Evolutionary conservation across 1,284 basidiomycete species (phyloP).

Genomic region (Cryptococcus sp.): DNA sequence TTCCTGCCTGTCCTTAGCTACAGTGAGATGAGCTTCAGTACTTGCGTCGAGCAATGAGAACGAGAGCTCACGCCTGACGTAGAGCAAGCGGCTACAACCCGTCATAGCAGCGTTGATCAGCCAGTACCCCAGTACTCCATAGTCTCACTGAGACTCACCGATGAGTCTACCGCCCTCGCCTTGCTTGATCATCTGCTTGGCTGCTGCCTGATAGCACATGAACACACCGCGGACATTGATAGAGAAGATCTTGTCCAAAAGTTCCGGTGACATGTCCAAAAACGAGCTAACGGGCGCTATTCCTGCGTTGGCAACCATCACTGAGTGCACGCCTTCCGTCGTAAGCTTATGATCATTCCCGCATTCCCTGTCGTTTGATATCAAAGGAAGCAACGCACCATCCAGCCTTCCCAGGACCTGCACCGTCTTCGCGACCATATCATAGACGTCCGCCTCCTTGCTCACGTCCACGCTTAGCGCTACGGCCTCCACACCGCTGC

Average conservation of each 20-base stretch:
- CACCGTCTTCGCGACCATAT: constrained; percentile 41
- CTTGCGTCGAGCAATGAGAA: not conserved
- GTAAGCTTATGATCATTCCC: too few relatives aligned
- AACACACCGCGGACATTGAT: constrained; percentile 53
- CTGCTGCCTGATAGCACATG: constrained; percentile 55
- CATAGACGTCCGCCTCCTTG: constrained; percentile 39
- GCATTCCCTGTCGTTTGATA: too few relatives aligned
- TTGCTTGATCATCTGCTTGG: constrained; percentile 57
- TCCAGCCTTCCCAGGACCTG: constrained; percentile 48
- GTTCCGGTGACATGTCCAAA: constrained; percentile 48
- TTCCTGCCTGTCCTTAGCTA: constrained; percentile 12
- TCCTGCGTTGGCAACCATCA: constrained; percentile 56
- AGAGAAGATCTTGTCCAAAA: constrained; percentile 41
- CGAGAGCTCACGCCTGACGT: constrained; percentile 7
- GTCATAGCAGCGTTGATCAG: not conserved
- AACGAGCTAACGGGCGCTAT: constrained; percentile 47
- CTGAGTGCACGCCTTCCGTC: constrained; percentile 3
- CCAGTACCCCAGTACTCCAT: not conserved
- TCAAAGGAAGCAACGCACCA: constrained; percentile 15
- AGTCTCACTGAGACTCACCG: constrained; percentile 51
- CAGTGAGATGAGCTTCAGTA: not conserved
- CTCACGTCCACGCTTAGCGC: constrained; percentile 47
- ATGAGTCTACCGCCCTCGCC: constrained; percentile 55
- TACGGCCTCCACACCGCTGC: constrained; percentile 49
- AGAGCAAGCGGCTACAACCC: constrained; percentile 7